Evolutionary conservation across 2,329 filamentous ascomycete genomes (phyloP), one percentile per base, ranked within the genome.

Genomic region (Emmonsiellopsis sp.): DNA sequence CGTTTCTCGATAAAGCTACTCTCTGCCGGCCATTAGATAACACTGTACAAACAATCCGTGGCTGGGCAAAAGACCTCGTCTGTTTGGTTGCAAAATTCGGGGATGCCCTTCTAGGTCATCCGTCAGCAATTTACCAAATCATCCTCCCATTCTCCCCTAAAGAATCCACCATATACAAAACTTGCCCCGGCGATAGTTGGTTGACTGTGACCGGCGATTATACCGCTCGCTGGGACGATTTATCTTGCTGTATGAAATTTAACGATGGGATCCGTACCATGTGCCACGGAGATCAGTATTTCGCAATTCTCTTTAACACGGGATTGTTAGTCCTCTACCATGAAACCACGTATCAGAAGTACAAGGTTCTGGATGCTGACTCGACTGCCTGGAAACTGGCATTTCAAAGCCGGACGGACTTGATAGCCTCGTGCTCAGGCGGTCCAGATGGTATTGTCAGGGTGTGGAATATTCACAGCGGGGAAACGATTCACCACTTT

Each of bases 401-500:
- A 34, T 70, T 71, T 57, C 63, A 63, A 45, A 34, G 21, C 13
- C 61, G 64, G 40, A 59, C 59, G 2, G 58, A 66, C 51, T 44
- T 67, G 6, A 39, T 71, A 48, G 68, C 62, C 21, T 64, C 66
- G 39, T 64, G 62, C 43, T 65, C 66, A 6, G 46, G 62, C 42
- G 63, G 61, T 48, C 65, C 66, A 6, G 46, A 62, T 43, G 63
- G 61, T 49, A 61, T 44, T 46, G 51, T 62, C 11, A 60, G 58
- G 44, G 44, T 71, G n/a, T 71, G 68, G 68, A 56, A 70, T 36
- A 57, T 62, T 53, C 56, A 58, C 49, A 61, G 50, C 33, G 62
- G 63, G 6, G 40, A 63, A 51, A 42, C 62, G 50, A 32, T 68
- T 9, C 55, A 63, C 51, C 58, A 21, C n/a, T 59, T 69, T 44